Base-by-base conservation (phyloP, 768 basidiomycete species). In the Tulasnella sp. region DNA sequence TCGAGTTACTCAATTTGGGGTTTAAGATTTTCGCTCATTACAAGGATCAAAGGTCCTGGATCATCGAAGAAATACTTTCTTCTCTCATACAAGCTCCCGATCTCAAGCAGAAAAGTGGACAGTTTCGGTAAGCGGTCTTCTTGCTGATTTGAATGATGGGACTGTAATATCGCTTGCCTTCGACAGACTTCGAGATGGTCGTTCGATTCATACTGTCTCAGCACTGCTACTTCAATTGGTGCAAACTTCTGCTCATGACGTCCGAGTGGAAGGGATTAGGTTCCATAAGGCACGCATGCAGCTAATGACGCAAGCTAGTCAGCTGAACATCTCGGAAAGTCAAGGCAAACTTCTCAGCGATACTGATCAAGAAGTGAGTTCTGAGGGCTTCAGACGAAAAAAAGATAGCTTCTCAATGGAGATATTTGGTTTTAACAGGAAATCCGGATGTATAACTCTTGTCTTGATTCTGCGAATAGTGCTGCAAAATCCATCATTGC, bases 201-300 rank as follows among this genome's bases (percentile, higher is more conserved):
- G 79, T 6, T 82, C 90, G 0, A 96, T 99, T 47, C 80, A 92
- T 44, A 95, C 90, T 1, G 83, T 92, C 10, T 92, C 90, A 2
- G 93, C 93, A 0, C 70, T 99, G 5, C 71, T 99, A 8, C 71
- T 99, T 16, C 92, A 98, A 58, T 80, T 99, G n/a, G 83, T 98
- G 1, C 95, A 99, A 62, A 93, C 90, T 0, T 92, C 89, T 3
- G 81, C 88, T 0, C 83, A 88, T 56, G 87, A 89, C 57, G 79
- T 93, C n/a, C 73, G 79, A 15, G 62, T 80, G n/a, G 74, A 78
- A 45, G 81, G 81, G 1, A 70, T 70, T 54, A 72, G 67, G 54
- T 73, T 86, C 31, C 74, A 72, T 28, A 81, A 78, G 56, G 64
- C 70, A 27, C 76, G 82, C 6, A 76, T 55, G 28, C 46, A 81